These are phyloP conservation scores for Skeletonema tropicum DNA, from an alignment of 108 stramenopile species.

Conservation along the genomic window DNA sequence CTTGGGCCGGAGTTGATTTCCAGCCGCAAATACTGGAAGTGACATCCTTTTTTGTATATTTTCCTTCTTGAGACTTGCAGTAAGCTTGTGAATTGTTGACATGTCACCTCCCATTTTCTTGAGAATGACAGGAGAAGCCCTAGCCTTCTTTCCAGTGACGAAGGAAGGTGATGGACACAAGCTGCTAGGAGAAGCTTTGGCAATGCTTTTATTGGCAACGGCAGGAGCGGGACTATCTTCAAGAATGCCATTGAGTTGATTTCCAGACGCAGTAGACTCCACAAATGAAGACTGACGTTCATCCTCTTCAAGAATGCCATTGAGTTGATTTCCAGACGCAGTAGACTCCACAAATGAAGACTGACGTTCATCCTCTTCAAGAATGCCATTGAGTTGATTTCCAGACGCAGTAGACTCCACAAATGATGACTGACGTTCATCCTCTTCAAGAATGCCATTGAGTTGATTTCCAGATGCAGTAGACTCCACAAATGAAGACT, in stretches of 20 bases:
- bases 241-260: too few species aligned
- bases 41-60: constrained; percentile 23
- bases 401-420: constrained; percentile 30
- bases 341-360: too few species aligned
- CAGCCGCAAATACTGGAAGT: constrained; percentile 20
- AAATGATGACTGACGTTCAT: constrained; percentile 16
- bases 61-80: constrained; percentile 40
- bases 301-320: too few species aligned
- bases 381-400: constrained; percentile 14
- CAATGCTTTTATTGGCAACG: background rate
- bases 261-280: too few species aligned
- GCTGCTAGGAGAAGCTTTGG: constrained; percentile 9
- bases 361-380: too few species aligned
- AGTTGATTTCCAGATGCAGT: constrained; percentile 26
- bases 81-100: constrained; percentile 40
- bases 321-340: too few species aligned
- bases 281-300: too few species aligned
- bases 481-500: constrained; percentile 23
- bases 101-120: constrained; percentile 42
- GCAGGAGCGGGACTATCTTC: background rate
- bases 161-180: constrained; percentile 46
- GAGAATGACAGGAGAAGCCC: constrained; percentile 13
- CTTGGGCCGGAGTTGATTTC: background rate
- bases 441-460: constrained; percentile 9
- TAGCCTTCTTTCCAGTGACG: constrained; percentile 35